Base-by-base conservation (phyloP, 225 moss, liverwort and hornwort species). In the Bryum argenteum region DNA sequence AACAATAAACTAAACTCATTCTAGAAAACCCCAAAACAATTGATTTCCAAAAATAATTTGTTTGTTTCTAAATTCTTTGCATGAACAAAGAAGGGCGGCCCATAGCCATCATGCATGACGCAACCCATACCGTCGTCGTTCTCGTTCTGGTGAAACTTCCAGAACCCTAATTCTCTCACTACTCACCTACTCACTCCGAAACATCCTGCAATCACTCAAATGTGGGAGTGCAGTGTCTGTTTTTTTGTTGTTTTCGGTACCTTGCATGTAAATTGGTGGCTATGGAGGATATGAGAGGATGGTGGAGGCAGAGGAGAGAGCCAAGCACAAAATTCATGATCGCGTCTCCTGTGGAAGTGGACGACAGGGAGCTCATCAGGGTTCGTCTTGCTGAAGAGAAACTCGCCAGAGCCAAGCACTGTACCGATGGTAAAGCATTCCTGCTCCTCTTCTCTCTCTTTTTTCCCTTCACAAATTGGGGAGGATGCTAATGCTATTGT, bases 291-390 rank as follows among this genome's bases (percentile, higher is more conserved):
- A 76, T 82, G 17, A 65, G 78, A 61, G 78, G 79, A 64, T 95
- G 92, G 95, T 92, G 92, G 95, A 86, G 80, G 66, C 87, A 83
- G 63, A 90, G 58, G 79, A 79, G 86, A 76, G 81, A 83, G 9
- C 61, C 13, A 47, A 47, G 5, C 66, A 9, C 42, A 54, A 40
- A 37, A 24, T 87, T 91, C 42, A 88, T 91, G 88, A 87, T 96
- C 65, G 86, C 93, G 2, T 93, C 95, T 9, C 79, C 73, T 38
- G 70, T 60, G 41, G 85, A 85, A 64, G n/a, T n/a, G n/a, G 79
- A 47, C 37, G 66, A 28, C 37, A 69, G 79, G 59, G 75, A 70
- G 48, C 20, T 62, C 11, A 55, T 62, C 11, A 55, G 59, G 54
- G 69, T 63, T 8, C 56, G 69, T 20, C 48, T 85, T 6, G 23